A percentile compares a stretch with the other conserved stretches of the same genome.
phyloP scores from a whole-genome alignment of 306 rosid species.

The Potentilla sterilis region DNA sequence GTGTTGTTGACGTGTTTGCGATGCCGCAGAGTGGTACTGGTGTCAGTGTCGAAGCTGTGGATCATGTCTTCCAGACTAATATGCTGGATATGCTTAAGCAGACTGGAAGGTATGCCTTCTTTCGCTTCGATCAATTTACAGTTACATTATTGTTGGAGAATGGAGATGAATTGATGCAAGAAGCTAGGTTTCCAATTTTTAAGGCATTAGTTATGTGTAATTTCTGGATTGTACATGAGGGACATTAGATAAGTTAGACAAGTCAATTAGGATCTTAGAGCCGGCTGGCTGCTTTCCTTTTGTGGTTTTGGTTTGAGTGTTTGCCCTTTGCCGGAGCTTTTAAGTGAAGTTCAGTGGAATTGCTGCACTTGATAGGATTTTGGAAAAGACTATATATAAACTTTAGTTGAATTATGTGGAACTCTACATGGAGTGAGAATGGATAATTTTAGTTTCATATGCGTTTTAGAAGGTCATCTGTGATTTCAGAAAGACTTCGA shows the following conservation, averaged over 20 bases:
- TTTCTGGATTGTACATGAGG: background rate
- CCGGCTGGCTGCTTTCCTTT: too few species aligned
- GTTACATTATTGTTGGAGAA: background rate
- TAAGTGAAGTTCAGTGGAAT: too few species aligned
- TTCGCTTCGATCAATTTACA: background rate
- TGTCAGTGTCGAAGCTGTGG: slow-evolving; percentile 97
- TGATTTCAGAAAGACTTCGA: background rate
- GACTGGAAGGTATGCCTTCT: slow-evolving; percentile 70
- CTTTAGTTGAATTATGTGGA: background rate
- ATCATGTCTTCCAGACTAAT: slow-evolving; percentile 94
- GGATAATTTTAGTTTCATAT: background rate
- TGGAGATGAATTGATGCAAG: background rate
- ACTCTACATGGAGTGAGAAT: background rate
- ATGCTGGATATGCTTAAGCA: slow-evolving; percentile 98
- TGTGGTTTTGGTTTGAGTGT: too few species aligned
- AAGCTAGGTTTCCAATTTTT: too few species aligned
- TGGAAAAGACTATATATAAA: too few species aligned
- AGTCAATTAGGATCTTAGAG: too few species aligned
- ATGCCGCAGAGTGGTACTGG: slow-evolving; percentile 99
- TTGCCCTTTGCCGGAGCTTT: too few species aligned
- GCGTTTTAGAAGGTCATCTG: background rate
- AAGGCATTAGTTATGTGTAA: background rate
- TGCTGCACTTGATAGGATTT: too few species aligned
- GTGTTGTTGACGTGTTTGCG: slow-evolving; percentile 91
- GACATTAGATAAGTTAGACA: too few species aligned